Evolutionary conservation across 306 rosid species (phyloP), one percentile per base, ranked within the genome.

Genomic region (Rosa persica): DNA sequence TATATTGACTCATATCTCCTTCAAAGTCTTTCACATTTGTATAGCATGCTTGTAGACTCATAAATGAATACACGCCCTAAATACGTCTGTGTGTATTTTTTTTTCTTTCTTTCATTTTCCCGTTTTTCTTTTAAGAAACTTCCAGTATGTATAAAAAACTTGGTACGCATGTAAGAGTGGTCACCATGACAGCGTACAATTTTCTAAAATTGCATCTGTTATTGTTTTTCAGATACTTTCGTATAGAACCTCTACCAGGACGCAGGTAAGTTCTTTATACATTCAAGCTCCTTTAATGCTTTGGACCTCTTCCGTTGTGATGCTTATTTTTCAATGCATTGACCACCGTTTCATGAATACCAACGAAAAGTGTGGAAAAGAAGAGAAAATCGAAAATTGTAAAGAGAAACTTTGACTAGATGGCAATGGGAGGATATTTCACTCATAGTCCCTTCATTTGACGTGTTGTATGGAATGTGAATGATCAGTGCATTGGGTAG

Each of bases 211-310:
- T 69, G 30, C 47, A 2, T 80, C 19, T 43, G 62, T 44, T 71
- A 67, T 78, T 87, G 79, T 81, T 70, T 77, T 69, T 72, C 86
- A 94, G 98, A 95, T 94, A 92, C 82, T 94, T 94, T 79, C 93
- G 94, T 76, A 77, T 85, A 8, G 98, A 94, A 73, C 97, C 97
- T 74, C 86, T 79, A 49, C 97, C 97, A 57, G 98, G 98, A 54
- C 84, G 94, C 86, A 94, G 92, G 98, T 94, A 90, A 86, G 95
- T 46, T 68, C 52, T 70, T 73, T 74, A 58, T 54, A 40, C 57
- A 68, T 40, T 57, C 52, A 44, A 65, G 19, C 30, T 70, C 54
- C 78, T 66, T 36, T 72, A 25, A 20, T 39, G 17, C 3, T 71
- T 75, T 84, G 78, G 68, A 70, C 42, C 51, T 52, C 73, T 68